Evolutionary conservation across 345 rosid genomes (phyloP).

Genomic region (Populus alba): DNA sequence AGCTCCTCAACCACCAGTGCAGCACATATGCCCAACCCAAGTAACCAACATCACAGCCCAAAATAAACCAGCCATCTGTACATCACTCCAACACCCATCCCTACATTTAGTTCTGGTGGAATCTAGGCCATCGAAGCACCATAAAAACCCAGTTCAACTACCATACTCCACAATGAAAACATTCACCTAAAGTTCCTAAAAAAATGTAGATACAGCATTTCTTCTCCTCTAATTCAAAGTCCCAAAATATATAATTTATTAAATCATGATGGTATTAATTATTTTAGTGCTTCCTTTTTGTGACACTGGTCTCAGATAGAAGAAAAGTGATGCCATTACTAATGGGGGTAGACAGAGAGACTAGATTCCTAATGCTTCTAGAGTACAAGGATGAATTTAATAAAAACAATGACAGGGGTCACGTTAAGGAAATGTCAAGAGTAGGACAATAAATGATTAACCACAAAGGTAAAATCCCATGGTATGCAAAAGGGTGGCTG

Average conservation of each 20-base stretch:
- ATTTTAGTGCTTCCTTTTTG: neutral
- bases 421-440: neutral
- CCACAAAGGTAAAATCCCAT: neutral
- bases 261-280: neutral
- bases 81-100: neutral
- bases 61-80: neutral
- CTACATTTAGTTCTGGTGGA: neutral
- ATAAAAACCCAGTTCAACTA: neutral
- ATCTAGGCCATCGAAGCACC: neutral
- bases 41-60: neutral
- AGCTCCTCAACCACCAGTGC: neutral
- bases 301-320: neutral
- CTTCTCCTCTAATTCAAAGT: neutral
- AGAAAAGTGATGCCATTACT: neutral
- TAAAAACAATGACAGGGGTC: neutral
- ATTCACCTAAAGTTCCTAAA: neutral
- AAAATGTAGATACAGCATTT: too few relatives aligned
- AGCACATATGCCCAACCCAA: neutral
- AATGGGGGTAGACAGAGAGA: neutral
- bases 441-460: neutral
- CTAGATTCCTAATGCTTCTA: neutral
- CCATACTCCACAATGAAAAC: neutral
- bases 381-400: neutral
- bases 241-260: neutral
- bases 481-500: neutral